A percentile compares a stretch with the other conserved stretches of the same genome.
phyloP scores from a whole-genome alignment of 805 yeast genomes.

The Kurtzmaniella fragi region DNA sequence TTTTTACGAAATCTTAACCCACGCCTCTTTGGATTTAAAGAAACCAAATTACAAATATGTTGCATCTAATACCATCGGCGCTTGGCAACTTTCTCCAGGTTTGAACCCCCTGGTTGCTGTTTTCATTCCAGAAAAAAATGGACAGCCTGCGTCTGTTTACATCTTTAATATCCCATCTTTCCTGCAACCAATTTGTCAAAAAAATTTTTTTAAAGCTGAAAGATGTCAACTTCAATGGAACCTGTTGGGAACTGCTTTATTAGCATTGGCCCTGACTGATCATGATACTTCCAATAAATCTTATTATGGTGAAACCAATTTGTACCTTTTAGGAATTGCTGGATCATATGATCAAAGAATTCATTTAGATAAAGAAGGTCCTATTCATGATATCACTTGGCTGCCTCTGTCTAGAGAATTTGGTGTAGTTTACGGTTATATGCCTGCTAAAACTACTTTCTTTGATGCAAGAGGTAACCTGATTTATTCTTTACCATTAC shows the following conservation, averaged over 20 bases:
- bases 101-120: conserved; percentile 85
- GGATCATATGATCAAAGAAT: conserved; percentile 90
- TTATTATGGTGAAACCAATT: conserved; percentile 93
- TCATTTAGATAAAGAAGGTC: conserved; percentile 85
- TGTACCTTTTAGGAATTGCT: conserved; percentile 86
- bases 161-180: conserved; percentile 78
- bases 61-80: conserved; percentile 40
- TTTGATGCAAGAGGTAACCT: conserved; percentile 92
- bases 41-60: conserved; percentile 58
- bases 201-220: conserved; percentile 93
- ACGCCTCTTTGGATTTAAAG: conserved; percentile 19
- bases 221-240: conserved; percentile 92
- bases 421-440: conserved; percentile 94
- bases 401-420: conserved; percentile 94
- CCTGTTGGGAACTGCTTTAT: conserved; percentile 84
- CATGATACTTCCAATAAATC: conserved; percentile 91
- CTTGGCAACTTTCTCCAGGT: conserved; percentile 77
- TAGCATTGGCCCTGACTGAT: conserved; percentile 93
- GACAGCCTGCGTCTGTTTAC: conserved; percentile 85
- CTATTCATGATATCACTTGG: conserved; percentile 97
- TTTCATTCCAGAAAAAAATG: conserved; percentile 79
- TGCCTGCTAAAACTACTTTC: conserved; percentile 95
- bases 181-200: conserved; percentile 73
- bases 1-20: conserved; percentile 50
- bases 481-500: conserved; percentile 76